These are phyloP conservation scores for Rusavskia elegans DNA, from an alignment of 495 filamentous ascomycete species.

Conservation along the genomic window DNA sequence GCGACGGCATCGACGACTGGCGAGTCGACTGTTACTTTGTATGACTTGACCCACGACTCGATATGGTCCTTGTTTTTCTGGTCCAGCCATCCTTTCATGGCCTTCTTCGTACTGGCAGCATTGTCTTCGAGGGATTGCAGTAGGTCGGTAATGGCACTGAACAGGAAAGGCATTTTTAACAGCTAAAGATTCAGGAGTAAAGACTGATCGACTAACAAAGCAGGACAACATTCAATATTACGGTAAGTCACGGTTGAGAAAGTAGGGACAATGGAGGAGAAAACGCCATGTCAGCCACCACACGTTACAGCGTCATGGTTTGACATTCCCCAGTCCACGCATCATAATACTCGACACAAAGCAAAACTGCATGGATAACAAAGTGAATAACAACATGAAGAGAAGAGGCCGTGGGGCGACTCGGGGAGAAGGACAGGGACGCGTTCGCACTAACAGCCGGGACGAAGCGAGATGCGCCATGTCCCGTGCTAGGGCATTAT, in stretches of 20 bases:
- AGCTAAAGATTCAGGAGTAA: not conserved
- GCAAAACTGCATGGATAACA: not conserved
- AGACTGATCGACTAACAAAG: not conserved
- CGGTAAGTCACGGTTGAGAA: not conserved
- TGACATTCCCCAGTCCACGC: not conserved
- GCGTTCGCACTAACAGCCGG: not conserved
- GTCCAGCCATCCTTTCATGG: not conserved
- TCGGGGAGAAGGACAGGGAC: not conserved
- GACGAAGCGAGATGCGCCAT: not conserved
- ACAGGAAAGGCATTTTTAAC: constrained; percentile 41
- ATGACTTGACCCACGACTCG: constrained; percentile 41
- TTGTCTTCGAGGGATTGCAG: constrained; percentile 36
- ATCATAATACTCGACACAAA: not conserved
- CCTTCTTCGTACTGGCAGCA: constrained; percentile 1
- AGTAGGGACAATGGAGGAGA: not conserved
- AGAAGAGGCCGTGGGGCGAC: not conserved
- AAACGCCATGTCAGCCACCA: not conserved
- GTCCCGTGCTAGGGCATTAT: not conserved
- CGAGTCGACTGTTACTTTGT: constrained; percentile 34
- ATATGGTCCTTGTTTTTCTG: constrained; percentile 10
- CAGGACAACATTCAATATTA: not conserved
- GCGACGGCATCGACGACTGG: constrained; percentile 36
- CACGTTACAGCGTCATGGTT: not conserved
- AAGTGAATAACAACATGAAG: not conserved
- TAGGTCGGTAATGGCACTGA: constrained; percentile 43